These are phyloP conservation scores for Phaseolus lunatus DNA, from an alignment of 306 rosid species.

Conservation along the genomic window DNA sequence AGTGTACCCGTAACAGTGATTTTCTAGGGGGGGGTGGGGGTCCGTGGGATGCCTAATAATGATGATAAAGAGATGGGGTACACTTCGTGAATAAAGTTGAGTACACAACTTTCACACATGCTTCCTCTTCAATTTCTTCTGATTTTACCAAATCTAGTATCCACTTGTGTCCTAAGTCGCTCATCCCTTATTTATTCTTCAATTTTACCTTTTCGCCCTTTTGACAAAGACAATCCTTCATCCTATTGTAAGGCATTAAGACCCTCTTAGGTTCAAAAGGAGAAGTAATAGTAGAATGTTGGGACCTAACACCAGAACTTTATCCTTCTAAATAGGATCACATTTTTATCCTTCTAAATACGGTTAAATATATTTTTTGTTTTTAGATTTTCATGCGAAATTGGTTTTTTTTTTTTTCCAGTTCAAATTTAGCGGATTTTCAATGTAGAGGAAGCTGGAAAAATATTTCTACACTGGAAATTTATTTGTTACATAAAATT, in stretches of 20 bases:
- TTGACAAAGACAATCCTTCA: background rate
- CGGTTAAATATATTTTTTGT: too few relatives aligned
- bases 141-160: background rate
- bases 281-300: too few relatives aligned
- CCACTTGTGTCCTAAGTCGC: background rate
- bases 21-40: background rate
- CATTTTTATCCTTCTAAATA: too few relatives aligned
- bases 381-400: too few relatives aligned
- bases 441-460: too few relatives aligned
- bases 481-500: too few relatives aligned
- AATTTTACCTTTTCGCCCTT: background rate
- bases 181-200: background rate
- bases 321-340: too few relatives aligned
- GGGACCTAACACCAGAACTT: too few relatives aligned
- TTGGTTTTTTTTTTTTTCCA: too few relatives aligned
- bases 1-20: slow-evolving; percentile 22
- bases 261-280: too few relatives aligned
- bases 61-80: slow-evolving; percentile 32
- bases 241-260: background rate
- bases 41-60: slow-evolving; percentile 54
- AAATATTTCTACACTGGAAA: too few relatives aligned
- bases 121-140: slow-evolving; percentile 9
- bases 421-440: too few relatives aligned
- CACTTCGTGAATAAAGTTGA: slow-evolving; percentile 52
- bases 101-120: slow-evolving; percentile 2